phyloP scores from a whole-genome alignment of 345 rosid genomes.

The Litchi chinensis region DNA sequence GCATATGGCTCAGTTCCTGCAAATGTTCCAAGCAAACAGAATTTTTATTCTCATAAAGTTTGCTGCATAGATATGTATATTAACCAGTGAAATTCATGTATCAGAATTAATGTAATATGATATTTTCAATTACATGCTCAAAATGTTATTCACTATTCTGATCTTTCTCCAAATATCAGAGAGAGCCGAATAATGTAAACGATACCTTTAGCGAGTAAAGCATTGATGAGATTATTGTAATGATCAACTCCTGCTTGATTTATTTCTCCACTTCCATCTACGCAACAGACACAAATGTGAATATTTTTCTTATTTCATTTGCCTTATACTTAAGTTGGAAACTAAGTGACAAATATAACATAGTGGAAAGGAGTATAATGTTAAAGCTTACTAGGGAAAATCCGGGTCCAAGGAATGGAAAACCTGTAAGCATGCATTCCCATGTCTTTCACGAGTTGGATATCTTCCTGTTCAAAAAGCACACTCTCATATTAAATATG shows the following conservation, averaged over 20 bases:
- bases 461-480: constrained; percentile 65
- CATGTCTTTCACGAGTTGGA: constrained; percentile 89
- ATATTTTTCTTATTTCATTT: neutral
- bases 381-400: constrained; percentile 69
- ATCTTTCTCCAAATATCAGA: no score
- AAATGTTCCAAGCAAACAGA: neutral
- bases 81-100: neutral
- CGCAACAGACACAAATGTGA: neutral
- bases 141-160: neutral
- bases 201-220: constrained; percentile 73
- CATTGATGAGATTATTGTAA: constrained; percentile 79
- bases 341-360: neutral
- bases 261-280: constrained; percentile 80
- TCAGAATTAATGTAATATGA: neutral
- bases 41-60: neutral
- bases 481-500: neutral
- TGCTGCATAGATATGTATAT: neutral
- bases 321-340: neutral
- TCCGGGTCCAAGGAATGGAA: constrained; percentile 93
- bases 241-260: constrained; percentile 93
- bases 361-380: neutral
- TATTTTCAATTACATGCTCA: neutral
- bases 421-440: constrained; percentile 93
- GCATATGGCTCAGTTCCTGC: constrained; percentile 90
- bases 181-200: neutral